phyloP scores from a whole-genome alignment of 345 rosid species.

The Chamaenerion angustifolium region DNA sequence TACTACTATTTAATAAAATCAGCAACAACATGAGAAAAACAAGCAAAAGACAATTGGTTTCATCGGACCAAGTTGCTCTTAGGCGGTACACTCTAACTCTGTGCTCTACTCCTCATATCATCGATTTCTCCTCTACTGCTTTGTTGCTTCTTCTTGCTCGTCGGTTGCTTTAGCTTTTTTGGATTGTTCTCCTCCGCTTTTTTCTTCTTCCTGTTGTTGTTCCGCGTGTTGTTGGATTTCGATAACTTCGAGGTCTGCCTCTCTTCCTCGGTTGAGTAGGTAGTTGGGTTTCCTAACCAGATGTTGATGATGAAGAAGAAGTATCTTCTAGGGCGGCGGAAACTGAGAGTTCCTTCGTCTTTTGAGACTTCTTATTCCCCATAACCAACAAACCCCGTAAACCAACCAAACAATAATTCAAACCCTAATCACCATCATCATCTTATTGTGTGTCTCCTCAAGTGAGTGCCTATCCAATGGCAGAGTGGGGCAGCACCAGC shows the following conservation, averaged over 20 bases:
- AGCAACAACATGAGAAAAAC: too few species aligned
- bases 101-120: slow-evolving; percentile 39
- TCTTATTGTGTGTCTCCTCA: too few species aligned
- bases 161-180: slow-evolving; percentile 22
- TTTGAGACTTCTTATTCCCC: slow-evolving; percentile 70
- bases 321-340: slow-evolving; percentile 55
- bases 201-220: slow-evolving; percentile 7
- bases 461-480: too few species aligned
- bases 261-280: slow-evolving; percentile 40
- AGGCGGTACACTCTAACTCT: slow-evolving; percentile 68
- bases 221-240: slow-evolving; percentile 20
- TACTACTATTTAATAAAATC: too few species aligned
- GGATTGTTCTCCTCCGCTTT: slow-evolving; percentile 4
- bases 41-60: neutral
- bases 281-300: slow-evolving; percentile 13
- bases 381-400: too few species aligned
- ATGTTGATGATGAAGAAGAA: slow-evolving; percentile 19
- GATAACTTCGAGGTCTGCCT: slow-evolving; percentile 68
- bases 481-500: too few species aligned
- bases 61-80: slow-evolving; percentile 47
- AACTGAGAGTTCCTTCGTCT: slow-evolving; percentile 55
- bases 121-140: slow-evolving; percentile 7
- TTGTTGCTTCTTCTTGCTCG: slow-evolving; percentile 10
- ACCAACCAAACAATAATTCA: neutral
- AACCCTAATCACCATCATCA: too few species aligned